Conservation (phyloP, 2,329 filamentous ascomycete genomes). For the Exophiala viscosa region DNA sequence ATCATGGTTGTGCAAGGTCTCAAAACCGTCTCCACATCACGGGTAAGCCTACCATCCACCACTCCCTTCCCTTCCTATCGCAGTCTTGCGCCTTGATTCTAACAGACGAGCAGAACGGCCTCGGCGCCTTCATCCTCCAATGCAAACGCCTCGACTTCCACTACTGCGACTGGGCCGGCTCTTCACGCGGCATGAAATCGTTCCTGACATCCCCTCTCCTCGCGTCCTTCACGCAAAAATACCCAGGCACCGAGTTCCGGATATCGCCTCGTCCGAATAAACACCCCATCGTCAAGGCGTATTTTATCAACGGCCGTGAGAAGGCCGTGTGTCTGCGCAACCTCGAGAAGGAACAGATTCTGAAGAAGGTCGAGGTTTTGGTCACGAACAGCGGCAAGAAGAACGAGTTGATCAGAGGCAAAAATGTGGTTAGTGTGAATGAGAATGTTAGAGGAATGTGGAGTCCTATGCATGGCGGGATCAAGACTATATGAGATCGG, state of each 20-base stretch:
- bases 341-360: conserved; percentile 71
- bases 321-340: conserved; percentile 89
- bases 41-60: conserved; percentile 43
- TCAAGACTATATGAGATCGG: conserved; percentile 46
- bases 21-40: conserved; percentile 52
- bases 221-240: conserved; percentile 69
- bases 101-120: conserved; percentile 68
- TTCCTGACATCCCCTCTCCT: conserved; percentile 47
- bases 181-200: conserved; percentile 92
- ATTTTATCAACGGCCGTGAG: conserved; percentile 86
- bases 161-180: conserved; percentile 95
- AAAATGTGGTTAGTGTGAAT: conserved; percentile 59
- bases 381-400: conserved; percentile 48
- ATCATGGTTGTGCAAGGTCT: conserved; percentile 47
- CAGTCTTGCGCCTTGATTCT: neutral
- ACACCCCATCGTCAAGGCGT: conserved; percentile 82
- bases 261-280: conserved; percentile 85
- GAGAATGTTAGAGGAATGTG: conserved; percentile 64
- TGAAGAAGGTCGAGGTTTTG: conserved; percentile 64
- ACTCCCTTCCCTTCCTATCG: neutral
- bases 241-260: conserved; percentile 87
- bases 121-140: conserved; percentile 94
- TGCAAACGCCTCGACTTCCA: conserved; percentile 95
- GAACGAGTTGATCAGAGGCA: conserved; percentile 50
- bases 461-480: conserved; percentile 59